A percentile compares a stretch with the other conserved stretches of the same genome.
These are phyloP conservation scores for Paecilomyces sp. DNA, from an alignment of 2,329 filamentous ascomycete genomes.

Conservation along the genomic window DNA sequence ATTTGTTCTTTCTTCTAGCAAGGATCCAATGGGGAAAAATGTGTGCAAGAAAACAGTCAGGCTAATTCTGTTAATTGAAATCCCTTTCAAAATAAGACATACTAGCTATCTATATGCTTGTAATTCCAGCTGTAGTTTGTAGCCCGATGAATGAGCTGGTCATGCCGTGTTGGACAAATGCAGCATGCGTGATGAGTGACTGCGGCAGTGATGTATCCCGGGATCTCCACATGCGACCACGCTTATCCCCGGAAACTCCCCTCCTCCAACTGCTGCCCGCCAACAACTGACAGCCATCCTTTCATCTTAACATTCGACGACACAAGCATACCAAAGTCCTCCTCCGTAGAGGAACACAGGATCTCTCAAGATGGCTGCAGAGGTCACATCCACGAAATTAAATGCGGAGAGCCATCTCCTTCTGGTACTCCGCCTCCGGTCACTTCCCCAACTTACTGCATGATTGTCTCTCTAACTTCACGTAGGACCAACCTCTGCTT, in stretches of 20 bases:
- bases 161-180: not conserved
- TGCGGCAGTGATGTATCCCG: not conserved
- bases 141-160: not conserved
- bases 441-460: conserved; percentile 2
- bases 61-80: not conserved
- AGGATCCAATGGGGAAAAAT: conserved; percentile 2
- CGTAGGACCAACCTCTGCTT: conserved; percentile 84
- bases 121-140: not conserved
- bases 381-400: conserved; percentile 41
- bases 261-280: not conserved
- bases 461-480: conserved; percentile 4
- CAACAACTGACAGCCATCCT: not conserved
- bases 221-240: conserved; percentile 2
- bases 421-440: conserved; percentile 27
- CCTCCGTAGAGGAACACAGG: not conserved
- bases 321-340: not conserved
- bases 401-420: conserved; percentile 45
- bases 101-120: no score
- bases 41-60: not conserved
- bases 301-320: not conserved
- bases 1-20: conserved; percentile 13
- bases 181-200: not conserved
- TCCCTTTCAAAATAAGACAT: not conserved
- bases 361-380: conserved; percentile 28
- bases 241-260: not conserved